These are phyloP conservation scores for barley (Hordeum vulgare) DNA, from an alignment of 176 grass and related monocot species.

Conservation along the genomic window DNA sequence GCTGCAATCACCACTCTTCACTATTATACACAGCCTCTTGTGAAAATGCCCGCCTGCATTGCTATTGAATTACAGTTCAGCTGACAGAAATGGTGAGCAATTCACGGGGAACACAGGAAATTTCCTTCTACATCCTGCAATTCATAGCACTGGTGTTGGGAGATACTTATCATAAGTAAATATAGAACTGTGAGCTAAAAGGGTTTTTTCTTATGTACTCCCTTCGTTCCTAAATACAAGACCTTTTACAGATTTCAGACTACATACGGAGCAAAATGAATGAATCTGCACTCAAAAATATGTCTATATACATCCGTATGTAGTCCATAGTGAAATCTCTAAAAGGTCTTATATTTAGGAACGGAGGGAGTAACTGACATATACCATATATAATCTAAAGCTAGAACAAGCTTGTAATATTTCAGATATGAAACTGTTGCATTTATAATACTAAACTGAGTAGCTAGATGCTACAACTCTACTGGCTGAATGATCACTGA, in stretches of 20 bases:
- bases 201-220: neutral
- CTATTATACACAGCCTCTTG: slow-evolving; percentile 14
- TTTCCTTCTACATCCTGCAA: slow-evolving; percentile 15
- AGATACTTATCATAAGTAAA: neutral
- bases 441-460: neutral
- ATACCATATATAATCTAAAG: neutral
- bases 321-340: no score
- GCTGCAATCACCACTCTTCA: neutral
- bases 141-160: neutral
- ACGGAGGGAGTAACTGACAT: no score
- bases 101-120: neutral
- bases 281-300: no score
- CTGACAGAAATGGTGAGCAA: neutral
- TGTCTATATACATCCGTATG: no score
- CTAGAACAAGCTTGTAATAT: neutral
- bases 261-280: no score
- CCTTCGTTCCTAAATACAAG: no score
- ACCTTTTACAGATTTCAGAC: no score
- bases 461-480: neutral
- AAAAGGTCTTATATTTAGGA: no score
- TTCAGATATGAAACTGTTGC: neutral
- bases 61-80: neutral
- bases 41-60: neutral
- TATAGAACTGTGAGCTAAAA: neutral
- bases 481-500: neutral